A percentile compares a stretch with the other conserved stretches of the same genome.
These are phyloP conservation scores for Yamadazyma akitaensis DNA, from an alignment of 805 yeast species.

Conservation along the genomic window DNA sequence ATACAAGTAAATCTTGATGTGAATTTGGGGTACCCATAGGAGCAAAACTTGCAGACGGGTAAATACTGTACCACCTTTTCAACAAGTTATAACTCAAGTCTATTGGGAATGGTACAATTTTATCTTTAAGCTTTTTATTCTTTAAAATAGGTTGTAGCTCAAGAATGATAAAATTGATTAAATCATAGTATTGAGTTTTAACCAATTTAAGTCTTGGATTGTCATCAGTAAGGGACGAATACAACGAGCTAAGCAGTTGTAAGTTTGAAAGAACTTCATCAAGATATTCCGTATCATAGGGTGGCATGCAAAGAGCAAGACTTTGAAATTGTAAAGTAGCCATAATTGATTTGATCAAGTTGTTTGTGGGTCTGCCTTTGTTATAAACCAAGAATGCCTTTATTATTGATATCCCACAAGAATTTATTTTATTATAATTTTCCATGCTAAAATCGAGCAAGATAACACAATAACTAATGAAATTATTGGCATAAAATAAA, in stretches of 20 bases:
- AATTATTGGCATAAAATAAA: constrained; percentile 13
- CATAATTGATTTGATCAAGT: constrained; percentile 6
- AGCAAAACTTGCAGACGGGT: constrained; percentile 16
- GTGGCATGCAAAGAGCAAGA: constrained; percentile 20
- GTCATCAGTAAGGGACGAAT: not conserved
- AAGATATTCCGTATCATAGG: constrained; percentile 21
- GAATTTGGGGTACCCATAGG: not conserved
- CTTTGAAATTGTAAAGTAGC: constrained; percentile 13
- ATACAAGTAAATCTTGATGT: constrained; percentile 11
- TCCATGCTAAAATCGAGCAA: constrained; percentile 15
- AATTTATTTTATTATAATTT: constrained; percentile 11
- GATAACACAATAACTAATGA: constrained; percentile 12
- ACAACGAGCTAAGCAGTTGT: constrained; percentile 8
- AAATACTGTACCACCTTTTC: constrained; percentile 19
- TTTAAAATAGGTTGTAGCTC: constrained; percentile 18
- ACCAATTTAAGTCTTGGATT: not conserved
- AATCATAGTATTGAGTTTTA: constrained; percentile 13
- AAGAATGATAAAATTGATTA: constrained; percentile 16
- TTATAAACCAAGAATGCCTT: constrained; percentile 8
- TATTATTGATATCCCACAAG: constrained; percentile 7
- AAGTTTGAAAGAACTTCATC: constrained; percentile 17
- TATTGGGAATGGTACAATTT: constrained; percentile 20
- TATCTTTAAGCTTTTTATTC: constrained; percentile 12
- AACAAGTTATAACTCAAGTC: constrained; percentile 16
- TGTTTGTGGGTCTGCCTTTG: constrained; percentile 5